These are phyloP conservation scores for Camillea tinctor DNA, from an alignment of 2,329 filamentous ascomycete genomes.

Conservation along the genomic window DNA sequence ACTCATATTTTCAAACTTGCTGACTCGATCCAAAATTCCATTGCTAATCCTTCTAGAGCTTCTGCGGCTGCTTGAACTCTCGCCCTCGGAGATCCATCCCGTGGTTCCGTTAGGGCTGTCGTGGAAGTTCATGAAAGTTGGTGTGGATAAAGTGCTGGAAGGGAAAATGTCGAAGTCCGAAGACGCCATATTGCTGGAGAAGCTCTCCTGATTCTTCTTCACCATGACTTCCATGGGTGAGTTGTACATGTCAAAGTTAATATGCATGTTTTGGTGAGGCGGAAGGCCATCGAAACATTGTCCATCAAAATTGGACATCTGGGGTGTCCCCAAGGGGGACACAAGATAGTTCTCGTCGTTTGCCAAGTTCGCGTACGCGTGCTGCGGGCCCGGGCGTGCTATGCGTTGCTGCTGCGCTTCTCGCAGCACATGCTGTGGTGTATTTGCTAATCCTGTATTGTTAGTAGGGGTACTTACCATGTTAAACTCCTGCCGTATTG, in stretches of 20 bases:
- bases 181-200: slow-evolving; percentile 40
- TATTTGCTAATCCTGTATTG: slow-evolving; percentile 55
- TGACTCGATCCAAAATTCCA: slow-evolving; percentile 59
- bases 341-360: slow-evolving; percentile 55
- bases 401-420: slow-evolving; percentile 86
- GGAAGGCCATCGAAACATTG: slow-evolving; percentile 41
- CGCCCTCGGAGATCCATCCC: slow-evolving; percentile 52
- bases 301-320: slow-evolving; percentile 52
- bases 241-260: slow-evolving; percentile 49
- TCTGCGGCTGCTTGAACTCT: slow-evolving; percentile 42
- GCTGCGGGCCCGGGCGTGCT: slow-evolving; percentile 69
- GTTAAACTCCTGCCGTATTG: slow-evolving; percentile 46
- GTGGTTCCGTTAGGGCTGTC: slow-evolving; percentile 43
- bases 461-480: slow-evolving; percentile 55
- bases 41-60: slow-evolving; percentile 55
- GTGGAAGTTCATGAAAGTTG: slow-evolving; percentile 49
- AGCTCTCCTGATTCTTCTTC: slow-evolving; percentile 47
- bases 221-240: slow-evolving; percentile 44
- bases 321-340: slow-evolving; percentile 55
- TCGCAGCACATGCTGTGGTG: slow-evolving; percentile 78
- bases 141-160: slow-evolving; percentile 47
- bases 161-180: slow-evolving; percentile 53
- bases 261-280: slow-evolving; percentile 33
- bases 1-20: slow-evolving; percentile 57
- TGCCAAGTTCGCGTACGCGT: slow-evolving; percentile 36